Conservation (phyloP, 169 alveolate genomes). For the Cryptosporidium viatorum region DNA sequence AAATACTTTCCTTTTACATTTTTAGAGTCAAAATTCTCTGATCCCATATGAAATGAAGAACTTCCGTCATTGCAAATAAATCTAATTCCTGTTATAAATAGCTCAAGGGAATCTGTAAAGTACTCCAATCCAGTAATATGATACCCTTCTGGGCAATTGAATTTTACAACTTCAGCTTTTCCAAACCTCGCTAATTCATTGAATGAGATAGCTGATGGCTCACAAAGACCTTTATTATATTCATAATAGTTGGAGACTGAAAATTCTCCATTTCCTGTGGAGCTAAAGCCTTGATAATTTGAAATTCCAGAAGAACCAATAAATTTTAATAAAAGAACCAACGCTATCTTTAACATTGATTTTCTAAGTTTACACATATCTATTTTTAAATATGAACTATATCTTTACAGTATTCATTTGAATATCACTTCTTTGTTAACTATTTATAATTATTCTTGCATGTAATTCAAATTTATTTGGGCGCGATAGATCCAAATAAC, state of each 20-base stretch:
- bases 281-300: constrained; percentile 14
- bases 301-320: background rate
- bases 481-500: constrained; percentile 69
- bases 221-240: background rate
- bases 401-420: background rate
- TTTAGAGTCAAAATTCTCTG: constrained; percentile 10
- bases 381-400: background rate
- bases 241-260: constrained; percentile 12
- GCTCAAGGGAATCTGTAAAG: constrained; percentile 38
- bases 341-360: background rate
- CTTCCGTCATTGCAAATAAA: constrained; percentile 31
- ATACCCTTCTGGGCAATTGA: constrained; percentile 28
- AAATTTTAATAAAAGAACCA: background rate
- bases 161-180: constrained; percentile 3
- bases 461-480: constrained; percentile 16
- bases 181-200: constrained; percentile 33
- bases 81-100: constrained; percentile 46
- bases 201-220: constrained; percentile 49
- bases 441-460: background rate
- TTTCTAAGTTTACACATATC: background rate
- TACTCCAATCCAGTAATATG: constrained; percentile 37
- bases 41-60: constrained; percentile 35
- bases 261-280: constrained; percentile 40
- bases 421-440: background rate
- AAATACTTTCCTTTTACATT: constrained; percentile 13